Evolutionary conservation across 768 basidiomycete species (phyloP), one percentile per base, ranked within the genome.

Genomic region (Kwoniella mangroviensis): DNA sequence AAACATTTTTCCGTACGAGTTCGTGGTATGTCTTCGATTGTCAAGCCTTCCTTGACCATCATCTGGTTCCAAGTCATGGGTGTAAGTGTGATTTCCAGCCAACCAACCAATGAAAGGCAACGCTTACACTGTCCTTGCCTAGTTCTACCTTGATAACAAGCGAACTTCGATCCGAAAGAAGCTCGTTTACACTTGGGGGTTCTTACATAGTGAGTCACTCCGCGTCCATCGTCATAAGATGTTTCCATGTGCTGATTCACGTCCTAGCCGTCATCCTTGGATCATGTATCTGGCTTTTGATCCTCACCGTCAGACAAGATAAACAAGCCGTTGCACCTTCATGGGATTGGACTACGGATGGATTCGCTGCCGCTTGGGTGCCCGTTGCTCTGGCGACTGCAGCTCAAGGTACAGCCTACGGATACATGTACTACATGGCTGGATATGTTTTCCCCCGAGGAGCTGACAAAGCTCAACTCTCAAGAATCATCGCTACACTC

Each of bases 1-100:
- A 63, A 53, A 21, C 41, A 63, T 42, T 69, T 69, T 62, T 69
- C 68, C 21, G 68, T 69, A 5, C 68, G 68, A 28, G 68, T 69
- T 28, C 51, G 68, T 51, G 68, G 68, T 22, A 34, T 69, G n/a
- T 63, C 61, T 17, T 69, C 68, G 22, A 52, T 69, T 49, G 34
- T 65, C 69, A 54, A 28, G 24, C 69, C 69, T 10, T 42, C 57
- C 19, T 52, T 65, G 28, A 70, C 69, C 28, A 65, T 70, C 56
- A 51, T 68, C 34, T 68, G 67, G 58, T 59, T 70, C 63, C 63
- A 65, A 28, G 41, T 65, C 17, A 60, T 61, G 43, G 69, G 69
- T 53, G 56, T 57, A n/a, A 57, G 56, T 57, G 21, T 57, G 0
- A 57, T 24, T 28, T n/a, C 28, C 26, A 24, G 0, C 56, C 13